Evolutionary conservation across 257 asterid genomes (phyloP), one percentile per base, ranked within the genome.

Genomic region (Jacaranda copaia): DNA sequence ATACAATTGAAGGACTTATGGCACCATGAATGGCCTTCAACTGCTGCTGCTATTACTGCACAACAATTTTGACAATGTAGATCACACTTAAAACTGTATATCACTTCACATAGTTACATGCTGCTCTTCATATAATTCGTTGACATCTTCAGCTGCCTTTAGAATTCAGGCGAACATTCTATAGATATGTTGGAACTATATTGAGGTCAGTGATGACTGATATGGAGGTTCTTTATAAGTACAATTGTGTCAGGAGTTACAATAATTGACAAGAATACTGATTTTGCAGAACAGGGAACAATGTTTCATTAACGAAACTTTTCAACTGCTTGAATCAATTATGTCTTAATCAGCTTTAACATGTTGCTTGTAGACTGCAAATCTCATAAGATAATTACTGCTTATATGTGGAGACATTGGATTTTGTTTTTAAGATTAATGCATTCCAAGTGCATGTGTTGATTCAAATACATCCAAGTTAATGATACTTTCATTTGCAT

Each of bases 1-100:
- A 86, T 60, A 86, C 90, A 38, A 86, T 86, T 8, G 90, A 83
- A 70, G 75, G 89, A 55, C 82, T 85, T 12, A 91, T 93, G 97
- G 98, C 98, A 67, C 97, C 98, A 4, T 93, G 77, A 84, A 15
- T 68, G 51, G 59, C 40, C 59, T 36, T 60, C 5, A n/a, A 25
- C 32, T 51, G 46, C 32, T 4, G 61, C 60, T 45, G 48, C 67
- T 63, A 38, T 5, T 58, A 65, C 25, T 56, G 53, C 68, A 20
- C 40, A 52, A 70, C 81, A 68, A 51, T 45, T 83, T 81, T 75
- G 76, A 72, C 62, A 70, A 55, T 68, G 74, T 76, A 67, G 79
- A 52, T 25, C 32, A 67, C 20, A 64, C 73, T 43, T 59, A 8
- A 42, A 77, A 67, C 16, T 76, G 68, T 74, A 76, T 18, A 81